phyloP scores from a whole-genome alignment of 1,284 basidiomycete species.

The Leccinum subrobustum region DNA sequence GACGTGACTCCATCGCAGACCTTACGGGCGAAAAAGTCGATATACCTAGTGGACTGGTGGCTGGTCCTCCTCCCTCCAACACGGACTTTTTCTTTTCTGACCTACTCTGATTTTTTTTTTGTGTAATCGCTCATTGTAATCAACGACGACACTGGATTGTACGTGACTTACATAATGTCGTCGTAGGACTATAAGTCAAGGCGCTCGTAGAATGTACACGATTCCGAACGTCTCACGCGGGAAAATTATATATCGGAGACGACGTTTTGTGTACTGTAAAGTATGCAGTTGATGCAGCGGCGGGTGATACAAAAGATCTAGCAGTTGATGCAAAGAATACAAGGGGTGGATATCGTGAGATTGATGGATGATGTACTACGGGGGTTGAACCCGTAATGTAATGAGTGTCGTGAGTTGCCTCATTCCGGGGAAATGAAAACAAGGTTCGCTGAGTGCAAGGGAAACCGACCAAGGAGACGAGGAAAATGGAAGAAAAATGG shows the following conservation, averaged over 20 bases:
- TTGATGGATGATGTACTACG: constrained; percentile 31
- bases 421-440: constrained; percentile 7
- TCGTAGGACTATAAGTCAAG: constrained; percentile 26
- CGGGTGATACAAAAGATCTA: constrained; percentile 21
- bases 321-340: constrained; percentile 45
- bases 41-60: constrained; percentile 74
- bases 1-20: constrained; percentile 47
- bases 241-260: constrained; percentile 19
- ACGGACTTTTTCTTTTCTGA: constrained; percentile 89
- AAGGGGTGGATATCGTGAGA: constrained; percentile 21
- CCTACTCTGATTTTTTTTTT: constrained; percentile 30
- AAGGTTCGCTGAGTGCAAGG: constrained; percentile 4
- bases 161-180: background rate
- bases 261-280: constrained; percentile 2
- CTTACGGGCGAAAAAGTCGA: constrained; percentile 91
- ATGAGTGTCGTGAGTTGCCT: constrained; percentile 28
- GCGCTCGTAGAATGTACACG: constrained; percentile 21
- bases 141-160: background rate
- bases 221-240: constrained; percentile 11
- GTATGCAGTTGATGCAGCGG: constrained; percentile 45
- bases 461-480: constrained; percentile 3
- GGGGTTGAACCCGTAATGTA: constrained; percentile 73
- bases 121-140: constrained; percentile 13
- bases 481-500: constrained; percentile 1
- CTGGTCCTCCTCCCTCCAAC: constrained; percentile 73